Evolutionary conservation across 441 rosid genomes (phyloP).

Genomic region (Pelargonium fulgidum): DNA sequence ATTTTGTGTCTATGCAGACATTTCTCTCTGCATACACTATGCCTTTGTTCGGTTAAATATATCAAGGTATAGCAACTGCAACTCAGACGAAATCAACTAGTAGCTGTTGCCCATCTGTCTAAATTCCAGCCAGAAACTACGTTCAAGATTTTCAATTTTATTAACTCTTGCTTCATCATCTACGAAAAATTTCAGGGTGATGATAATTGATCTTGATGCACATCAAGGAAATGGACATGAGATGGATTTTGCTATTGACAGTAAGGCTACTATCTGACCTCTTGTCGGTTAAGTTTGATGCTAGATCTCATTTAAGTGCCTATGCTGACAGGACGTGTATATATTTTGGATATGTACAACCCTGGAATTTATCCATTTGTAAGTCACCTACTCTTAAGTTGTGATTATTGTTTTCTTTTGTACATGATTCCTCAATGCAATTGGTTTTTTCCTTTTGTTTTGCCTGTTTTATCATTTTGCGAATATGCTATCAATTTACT

Average conservation of each 20-base stretch:
- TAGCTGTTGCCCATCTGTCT: conserved; percentile 13
- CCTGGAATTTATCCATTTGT: conserved; percentile 85
- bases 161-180: conserved; percentile 20
- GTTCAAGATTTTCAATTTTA: neutral
- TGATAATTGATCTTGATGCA: conserved; percentile 96
- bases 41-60: conserved; percentile 61
- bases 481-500: neutral
- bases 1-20: conserved; percentile 90
- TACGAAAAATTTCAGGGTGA: conserved; percentile 52
- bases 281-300: conserved; percentile 15
- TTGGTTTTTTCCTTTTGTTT: neutral
- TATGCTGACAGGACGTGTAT: conserved; percentile 59
- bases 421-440: neutral
- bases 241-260: conserved; percentile 64
- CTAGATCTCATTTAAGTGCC: conserved; percentile 20
- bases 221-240: conserved; percentile 99
- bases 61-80: conserved; percentile 45
- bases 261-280: conserved; percentile 34
- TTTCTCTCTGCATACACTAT: conserved; percentile 77
- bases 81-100: conserved; percentile 7
- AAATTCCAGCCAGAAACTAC: conserved; percentile 3
- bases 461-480: conserved; percentile 7
- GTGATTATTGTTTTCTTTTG: conserved; percentile 6
- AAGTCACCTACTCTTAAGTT: conserved; percentile 29
- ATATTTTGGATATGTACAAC: conserved; percentile 81